A percentile compares a stretch with the other conserved stretches of the same genome.
Evolutionary conservation across 129 eudicot genomes (phyloP).

Genomic region (Deinandra increscens): DNA sequence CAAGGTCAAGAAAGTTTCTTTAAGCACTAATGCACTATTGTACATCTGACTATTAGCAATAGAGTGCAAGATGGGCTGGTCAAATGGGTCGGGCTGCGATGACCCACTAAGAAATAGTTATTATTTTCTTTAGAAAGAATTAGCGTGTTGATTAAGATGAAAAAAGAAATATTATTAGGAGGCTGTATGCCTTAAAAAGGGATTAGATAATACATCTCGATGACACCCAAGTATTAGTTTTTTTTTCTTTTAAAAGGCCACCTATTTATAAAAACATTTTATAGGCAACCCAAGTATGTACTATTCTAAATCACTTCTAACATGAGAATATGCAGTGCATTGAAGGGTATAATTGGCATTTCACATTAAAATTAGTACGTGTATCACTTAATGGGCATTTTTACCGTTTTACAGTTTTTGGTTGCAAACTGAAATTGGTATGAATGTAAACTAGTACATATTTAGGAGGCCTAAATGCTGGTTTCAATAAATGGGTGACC

Average conservation of each 20-base stretch:
- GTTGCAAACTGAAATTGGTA: background rate
- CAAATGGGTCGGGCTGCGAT: background rate
- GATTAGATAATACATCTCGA: background rate
- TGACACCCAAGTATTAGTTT: background rate
- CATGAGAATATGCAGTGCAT: background rate
- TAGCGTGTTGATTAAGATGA: background rate
- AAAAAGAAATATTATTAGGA: background rate
- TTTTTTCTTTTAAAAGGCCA: background rate
- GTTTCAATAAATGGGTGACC: background rate
- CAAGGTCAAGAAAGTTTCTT: constrained; percentile 46
- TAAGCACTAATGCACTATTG: constrained; percentile 8
- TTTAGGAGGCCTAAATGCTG: background rate
- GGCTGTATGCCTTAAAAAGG: background rate
- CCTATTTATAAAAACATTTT: background rate
- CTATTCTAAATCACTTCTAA: background rate
- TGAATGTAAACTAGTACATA: background rate
- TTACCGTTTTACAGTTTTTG: background rate
- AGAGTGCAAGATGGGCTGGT: background rate
- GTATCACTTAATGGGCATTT: background rate
- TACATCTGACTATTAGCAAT: background rate
- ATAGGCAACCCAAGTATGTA: background rate
- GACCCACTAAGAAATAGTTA: background rate
- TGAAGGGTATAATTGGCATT: background rate
- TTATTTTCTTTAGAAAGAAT: background rate
- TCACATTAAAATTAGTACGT: background rate